Conservation (phyloP, 192 early-diverging fungal genomes). For the Podila epicladia region DNA sequence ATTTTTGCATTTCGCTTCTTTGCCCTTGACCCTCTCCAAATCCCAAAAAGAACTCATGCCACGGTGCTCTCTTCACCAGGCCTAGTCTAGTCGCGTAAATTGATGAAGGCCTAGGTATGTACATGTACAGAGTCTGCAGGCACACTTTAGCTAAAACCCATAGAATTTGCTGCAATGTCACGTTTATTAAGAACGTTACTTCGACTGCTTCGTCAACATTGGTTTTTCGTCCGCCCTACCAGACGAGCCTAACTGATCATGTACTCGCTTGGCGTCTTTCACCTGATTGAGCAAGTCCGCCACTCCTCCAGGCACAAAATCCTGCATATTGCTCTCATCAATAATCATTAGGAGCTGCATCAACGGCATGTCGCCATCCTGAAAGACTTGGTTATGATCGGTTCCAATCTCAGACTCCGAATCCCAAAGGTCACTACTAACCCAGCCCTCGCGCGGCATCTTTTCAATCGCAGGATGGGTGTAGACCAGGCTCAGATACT, state of each 20-base stretch:
- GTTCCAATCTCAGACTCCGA: constrained; percentile 16
- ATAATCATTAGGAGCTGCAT: constrained; percentile 42
- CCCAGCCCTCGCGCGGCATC: constrained; percentile 30
- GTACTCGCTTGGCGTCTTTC: constrained; percentile 26
- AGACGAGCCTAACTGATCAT: constrained; percentile 24
- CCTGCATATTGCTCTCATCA: constrained; percentile 33
- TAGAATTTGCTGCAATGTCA: neutral
- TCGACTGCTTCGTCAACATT: constrained; percentile 17
- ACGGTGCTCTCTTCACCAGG: too few relatives aligned
- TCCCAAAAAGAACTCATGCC: too few relatives aligned
- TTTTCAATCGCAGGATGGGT: constrained; percentile 20
- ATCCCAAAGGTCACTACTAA: constrained; percentile 17
- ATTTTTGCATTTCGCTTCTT: too few relatives aligned
- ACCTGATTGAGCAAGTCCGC: constrained; percentile 25
- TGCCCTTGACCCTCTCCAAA: too few relatives aligned
- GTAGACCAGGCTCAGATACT: constrained; percentile 45
- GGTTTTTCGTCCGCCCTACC: constrained; percentile 22
- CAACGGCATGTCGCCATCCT: constrained; percentile 23
- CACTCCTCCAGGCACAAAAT: constrained; percentile 6
- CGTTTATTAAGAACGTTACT: constrained; percentile 15
- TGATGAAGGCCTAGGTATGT: too few relatives aligned
- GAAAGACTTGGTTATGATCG: constrained; percentile 10
- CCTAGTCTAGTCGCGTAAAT: too few relatives aligned
- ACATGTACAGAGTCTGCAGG: too few relatives aligned
- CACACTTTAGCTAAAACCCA: too few relatives aligned